Base-by-base conservation (phyloP, 2,329 filamentous ascomycete species). In the Allantophomopsis lycopodina region DNA sequence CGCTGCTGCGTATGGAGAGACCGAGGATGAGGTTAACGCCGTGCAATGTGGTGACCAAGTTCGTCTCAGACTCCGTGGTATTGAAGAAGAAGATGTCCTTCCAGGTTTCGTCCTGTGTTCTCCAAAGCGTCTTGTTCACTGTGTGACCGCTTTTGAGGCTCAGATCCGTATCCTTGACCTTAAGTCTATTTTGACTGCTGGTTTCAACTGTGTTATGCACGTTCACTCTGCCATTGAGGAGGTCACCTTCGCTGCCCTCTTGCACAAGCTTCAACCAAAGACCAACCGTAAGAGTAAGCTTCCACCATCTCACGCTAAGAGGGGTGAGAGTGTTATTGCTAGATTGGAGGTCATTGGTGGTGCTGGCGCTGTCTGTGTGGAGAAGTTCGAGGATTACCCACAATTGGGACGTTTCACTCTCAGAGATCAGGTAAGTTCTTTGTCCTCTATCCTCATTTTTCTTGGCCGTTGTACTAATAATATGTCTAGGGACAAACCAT, bases 181-280 rank as follows among this genome's bases (percentile, higher is more conserved):
- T 47, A 95, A 94, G 75, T 87, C 69, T 53, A 98, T 98, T 55
- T 71, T 98, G 32, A 84, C 83, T 7, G 86, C 89, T 15, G 91
- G 91, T 39, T 98, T 94, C 68, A 95, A 95, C 67, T 98, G 91
- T 56, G 93, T 98, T 32, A 69, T 98, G 50, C 91, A 98, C 65
- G 85, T 98, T 16, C 91, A 98, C 63, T 87, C 89, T 4, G 91
- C 91, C 16, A 94, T 95, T 44, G 91, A 98, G 67, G 91, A 98
- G 62, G 86, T 98, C 42, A 95, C 89, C 0, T 94, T 98, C 55
- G 73, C 78, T 1, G 74, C 80, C 4, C 71, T 98, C 39, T 65
- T 98, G 49, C 91, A 98, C 66, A 94, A 89, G 64, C 68, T 96
- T 35, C 88, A 98, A 61, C 94, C 94, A 63, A 89, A 88, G 39